A percentile compares a stretch with the other conserved stretches of the same genome.
Conservation (phyloP, 2,329 filamentous ascomycete genomes). For the Calycina marina region DNA sequence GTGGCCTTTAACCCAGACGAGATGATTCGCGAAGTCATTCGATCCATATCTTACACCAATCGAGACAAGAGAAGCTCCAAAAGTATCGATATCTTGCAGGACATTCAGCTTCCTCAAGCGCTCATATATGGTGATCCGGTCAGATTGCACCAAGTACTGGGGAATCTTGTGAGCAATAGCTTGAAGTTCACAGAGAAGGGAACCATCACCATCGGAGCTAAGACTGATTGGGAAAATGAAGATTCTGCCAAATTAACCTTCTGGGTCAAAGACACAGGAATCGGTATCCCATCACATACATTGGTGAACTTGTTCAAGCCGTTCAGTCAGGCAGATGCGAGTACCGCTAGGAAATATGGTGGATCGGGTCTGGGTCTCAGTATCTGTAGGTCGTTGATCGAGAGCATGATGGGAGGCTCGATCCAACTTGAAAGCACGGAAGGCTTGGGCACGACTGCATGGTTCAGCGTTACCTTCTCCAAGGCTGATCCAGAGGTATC, state of each 20-base stretch:
- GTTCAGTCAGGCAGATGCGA: slow-evolving; percentile 84
- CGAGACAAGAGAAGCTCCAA: slow-evolving; percentile 46
- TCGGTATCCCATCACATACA: slow-evolving; percentile 74
- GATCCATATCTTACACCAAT: slow-evolving; percentile 52
- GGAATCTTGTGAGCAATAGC: slow-evolving; percentile 82
- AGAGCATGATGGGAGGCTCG: slow-evolving; percentile 77
- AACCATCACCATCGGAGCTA: slow-evolving; percentile 69
- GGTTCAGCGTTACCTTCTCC: slow-evolving; percentile 73
- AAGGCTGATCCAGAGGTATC: slow-evolving; percentile 55
- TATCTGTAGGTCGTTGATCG: slow-evolving; percentile 88
- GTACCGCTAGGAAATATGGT: slow-evolving; percentile 79
- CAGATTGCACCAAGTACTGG: slow-evolving; percentile 51
- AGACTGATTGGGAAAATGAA: slow-evolving; percentile 54
- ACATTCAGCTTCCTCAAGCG: slow-evolving; percentile 52
- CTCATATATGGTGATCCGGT: slow-evolving; percentile 58
- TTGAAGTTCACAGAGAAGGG: slow-evolving; percentile 88
- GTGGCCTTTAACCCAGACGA: slow-evolving; percentile 54
- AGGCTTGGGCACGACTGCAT: slow-evolving; percentile 54
- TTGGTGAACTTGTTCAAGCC: slow-evolving; percentile 79
- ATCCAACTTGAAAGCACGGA: slow-evolving; percentile 71
- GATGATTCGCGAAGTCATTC: slow-evolving; percentile 50
- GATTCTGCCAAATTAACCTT: slow-evolving; percentile 64
- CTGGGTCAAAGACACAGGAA: slow-evolving; percentile 80
- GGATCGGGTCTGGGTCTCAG: slow-evolving; percentile 82
- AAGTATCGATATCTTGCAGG: slow-evolving; percentile 49